Evolutionary conservation across 2,329 filamentous ascomycete genomes (phyloP).

Genomic region (Fonsecaea pedrosoi): DNA sequence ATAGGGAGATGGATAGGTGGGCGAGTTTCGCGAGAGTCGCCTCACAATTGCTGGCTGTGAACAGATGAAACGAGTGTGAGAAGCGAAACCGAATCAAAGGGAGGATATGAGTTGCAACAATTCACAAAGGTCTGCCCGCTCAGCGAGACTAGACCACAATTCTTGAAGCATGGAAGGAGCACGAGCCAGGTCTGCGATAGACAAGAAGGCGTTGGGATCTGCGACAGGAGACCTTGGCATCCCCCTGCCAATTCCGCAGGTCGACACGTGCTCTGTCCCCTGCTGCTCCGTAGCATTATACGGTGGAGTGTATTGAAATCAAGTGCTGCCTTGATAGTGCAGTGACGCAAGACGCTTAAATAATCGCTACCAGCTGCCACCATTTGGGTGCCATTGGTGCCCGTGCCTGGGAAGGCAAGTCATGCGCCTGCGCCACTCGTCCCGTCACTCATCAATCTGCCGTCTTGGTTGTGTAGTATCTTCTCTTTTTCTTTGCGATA

Average conservation of each 20-base stretch:
- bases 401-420: constrained; percentile 3
- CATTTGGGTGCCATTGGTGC: not conserved
- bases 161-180: constrained; percentile 2
- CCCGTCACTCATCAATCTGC: constrained; percentile 5
- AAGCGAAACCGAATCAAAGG: not conserved
- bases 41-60: not conserved
- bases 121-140: constrained; percentile 5
- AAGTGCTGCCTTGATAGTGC: not conserved
- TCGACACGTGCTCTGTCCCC: not conserved
- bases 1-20: constrained; percentile 3
- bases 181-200: not conserved
- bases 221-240: constrained; percentile 13
- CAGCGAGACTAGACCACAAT: constrained; percentile 15
- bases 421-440: constrained; percentile 21
- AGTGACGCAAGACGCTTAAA: constrained; percentile 14
- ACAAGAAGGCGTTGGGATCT: constrained; percentile 6
- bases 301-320: not conserved
- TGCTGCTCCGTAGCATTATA: not conserved
- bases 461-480: not conserved
- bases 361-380: not conserved
- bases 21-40: not conserved
- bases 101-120: not conserved
- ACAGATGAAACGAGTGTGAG: constrained; percentile 12
- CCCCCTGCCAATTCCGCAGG: not conserved
- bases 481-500: constrained; percentile 22